Evolutionary conservation across 345 rosid species (phyloP).

Genomic region (Gossypium raimondii): DNA sequence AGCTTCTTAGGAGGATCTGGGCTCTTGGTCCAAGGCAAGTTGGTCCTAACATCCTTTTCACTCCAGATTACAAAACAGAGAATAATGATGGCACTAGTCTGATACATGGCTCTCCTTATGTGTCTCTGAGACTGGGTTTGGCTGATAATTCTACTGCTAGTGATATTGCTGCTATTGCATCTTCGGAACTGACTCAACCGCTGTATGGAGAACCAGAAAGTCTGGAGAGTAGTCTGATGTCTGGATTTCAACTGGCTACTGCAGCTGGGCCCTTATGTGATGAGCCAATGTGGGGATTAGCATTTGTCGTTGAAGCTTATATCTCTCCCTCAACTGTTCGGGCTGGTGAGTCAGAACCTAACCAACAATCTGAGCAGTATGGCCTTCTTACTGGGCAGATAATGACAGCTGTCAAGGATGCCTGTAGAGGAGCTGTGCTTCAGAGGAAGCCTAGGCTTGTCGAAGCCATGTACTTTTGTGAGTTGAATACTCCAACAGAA

Average conservation of each 20-base stretch:
- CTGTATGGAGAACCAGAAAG: constrained; percentile 46
- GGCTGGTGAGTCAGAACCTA: constrained; percentile 13
- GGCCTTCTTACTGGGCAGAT: constrained; percentile 78
- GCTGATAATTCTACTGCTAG: constrained; percentile 31
- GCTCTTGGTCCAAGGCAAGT: constrained; percentile 90
- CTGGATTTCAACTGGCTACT: constrained; percentile 85
- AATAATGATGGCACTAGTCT: constrained; percentile 40
- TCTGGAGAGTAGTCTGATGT: constrained; percentile 71
- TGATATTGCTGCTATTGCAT: constrained; percentile 21
- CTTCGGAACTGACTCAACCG: constrained; percentile 34
- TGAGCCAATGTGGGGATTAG: constrained; percentile 79
- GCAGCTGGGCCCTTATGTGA: constrained; percentile 87
- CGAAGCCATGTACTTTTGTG: constrained; percentile 94
- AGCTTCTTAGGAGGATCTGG: constrained; percentile 29
- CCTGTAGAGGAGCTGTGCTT: constrained; percentile 74
- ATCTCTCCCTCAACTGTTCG: constrained; percentile 38
- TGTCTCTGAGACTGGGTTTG: constrained; percentile 71
- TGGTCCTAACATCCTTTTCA: constrained; percentile 87
- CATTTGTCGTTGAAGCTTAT: constrained; percentile 60
- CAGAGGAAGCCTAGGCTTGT: constrained; percentile 71
- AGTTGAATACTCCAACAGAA: constrained; percentile 69
- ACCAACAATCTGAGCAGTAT: constrained; percentile 15
- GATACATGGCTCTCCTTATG: constrained; percentile 57
- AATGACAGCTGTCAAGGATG: constrained; percentile 76
- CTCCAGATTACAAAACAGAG: constrained; percentile 49